Conservation (phyloP, 2,329 filamentous ascomycete genomes). For the Verticillium nonalfalfae region DNA sequence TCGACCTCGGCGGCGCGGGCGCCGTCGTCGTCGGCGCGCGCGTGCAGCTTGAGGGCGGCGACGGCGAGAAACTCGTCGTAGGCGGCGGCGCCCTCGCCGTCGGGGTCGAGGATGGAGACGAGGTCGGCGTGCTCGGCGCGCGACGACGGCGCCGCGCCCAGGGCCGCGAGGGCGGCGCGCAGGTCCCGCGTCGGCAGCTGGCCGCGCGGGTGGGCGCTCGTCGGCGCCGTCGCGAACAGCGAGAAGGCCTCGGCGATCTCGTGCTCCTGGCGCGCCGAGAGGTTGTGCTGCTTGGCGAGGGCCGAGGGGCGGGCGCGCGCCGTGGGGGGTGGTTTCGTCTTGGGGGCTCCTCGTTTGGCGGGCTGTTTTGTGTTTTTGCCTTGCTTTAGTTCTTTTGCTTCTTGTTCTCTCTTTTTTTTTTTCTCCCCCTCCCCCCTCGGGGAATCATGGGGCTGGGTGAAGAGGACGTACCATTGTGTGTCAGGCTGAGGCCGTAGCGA, state of each 20-base stretch:
- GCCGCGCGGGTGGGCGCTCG: constrained; percentile 61
- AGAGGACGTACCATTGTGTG: constrained; percentile 1
- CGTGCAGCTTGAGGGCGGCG: constrained; percentile 78
- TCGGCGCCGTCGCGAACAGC: constrained; percentile 64
- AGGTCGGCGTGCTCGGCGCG: constrained; percentile 69
- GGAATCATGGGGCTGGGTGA: too few species aligned
- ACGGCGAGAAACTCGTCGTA: constrained; percentile 83
- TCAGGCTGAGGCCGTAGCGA: not conserved
- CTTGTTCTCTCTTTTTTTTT: too few species aligned
- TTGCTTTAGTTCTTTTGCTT: too few species aligned
- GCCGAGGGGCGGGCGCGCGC: constrained; percentile 61
- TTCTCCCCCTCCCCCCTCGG: too few species aligned
- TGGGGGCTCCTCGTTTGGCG: constrained; percentile 40
- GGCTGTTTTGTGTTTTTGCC: too few species aligned
- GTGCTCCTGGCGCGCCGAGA: constrained; percentile 75
- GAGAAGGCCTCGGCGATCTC: constrained; percentile 89
- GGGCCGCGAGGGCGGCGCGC: constrained; percentile 68
- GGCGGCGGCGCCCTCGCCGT: constrained; percentile 67
- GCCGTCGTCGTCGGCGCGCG: constrained; percentile 28
- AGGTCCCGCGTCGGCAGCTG: constrained; percentile 64
- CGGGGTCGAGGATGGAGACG: constrained; percentile 74
- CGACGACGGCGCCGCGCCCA: constrained; percentile 64
- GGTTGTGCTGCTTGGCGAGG: constrained; percentile 86
- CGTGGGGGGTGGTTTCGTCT: constrained; percentile 19
- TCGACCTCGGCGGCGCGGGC: constrained; percentile 59